phyloP scores from a whole-genome alignment of 352 stramenopile species.

The Pythium sukuiense region DNA sequence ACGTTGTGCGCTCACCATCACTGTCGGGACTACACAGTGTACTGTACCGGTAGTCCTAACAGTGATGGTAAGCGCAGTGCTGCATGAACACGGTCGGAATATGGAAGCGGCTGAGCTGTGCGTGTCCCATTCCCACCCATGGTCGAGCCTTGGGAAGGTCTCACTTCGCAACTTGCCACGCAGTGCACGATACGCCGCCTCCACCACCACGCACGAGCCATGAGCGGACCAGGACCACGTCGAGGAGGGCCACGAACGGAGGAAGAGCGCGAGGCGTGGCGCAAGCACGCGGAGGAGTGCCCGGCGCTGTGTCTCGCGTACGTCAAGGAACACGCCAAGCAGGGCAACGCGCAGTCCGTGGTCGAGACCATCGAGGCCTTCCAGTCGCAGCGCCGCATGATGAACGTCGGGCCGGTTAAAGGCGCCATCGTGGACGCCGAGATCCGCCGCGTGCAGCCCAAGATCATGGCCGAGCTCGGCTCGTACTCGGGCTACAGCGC shows the following conservation, averaged over 20 bases:
- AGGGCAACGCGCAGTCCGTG: slow-evolving; percentile 37
- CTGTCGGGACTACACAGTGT: too few relatives aligned
- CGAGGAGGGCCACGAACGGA: neutral
- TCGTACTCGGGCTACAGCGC: slow-evolving; percentile 46
- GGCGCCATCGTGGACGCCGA: slow-evolving; percentile 36
- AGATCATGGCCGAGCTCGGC: slow-evolving; percentile 44
- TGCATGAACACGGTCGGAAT: too few relatives aligned
- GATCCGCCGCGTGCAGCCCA: slow-evolving; percentile 38
- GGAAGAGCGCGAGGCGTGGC: slow-evolving; percentile 13
- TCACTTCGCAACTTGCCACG: neutral
- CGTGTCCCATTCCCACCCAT: too few relatives aligned
- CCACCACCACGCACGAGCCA: neutral
- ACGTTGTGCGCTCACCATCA: too few relatives aligned
- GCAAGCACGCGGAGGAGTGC: slow-evolving; percentile 19
- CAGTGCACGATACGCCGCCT: neutral
- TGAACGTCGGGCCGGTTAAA: slow-evolving; percentile 38
- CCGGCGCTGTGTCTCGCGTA: slow-evolving; percentile 29
- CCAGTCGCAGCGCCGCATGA: slow-evolving; percentile 30
- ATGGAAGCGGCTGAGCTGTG: neutral
- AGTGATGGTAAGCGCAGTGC: too few relatives aligned
- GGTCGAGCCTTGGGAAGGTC: too few relatives aligned
- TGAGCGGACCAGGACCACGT: slow-evolving; percentile 10
- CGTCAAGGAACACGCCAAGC: slow-evolving; percentile 33
- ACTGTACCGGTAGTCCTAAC: too few relatives aligned
- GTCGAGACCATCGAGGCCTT: slow-evolving; percentile 40